Conservation (phyloP, 345 rosid species). For the Corchorus capsularis region DNA sequence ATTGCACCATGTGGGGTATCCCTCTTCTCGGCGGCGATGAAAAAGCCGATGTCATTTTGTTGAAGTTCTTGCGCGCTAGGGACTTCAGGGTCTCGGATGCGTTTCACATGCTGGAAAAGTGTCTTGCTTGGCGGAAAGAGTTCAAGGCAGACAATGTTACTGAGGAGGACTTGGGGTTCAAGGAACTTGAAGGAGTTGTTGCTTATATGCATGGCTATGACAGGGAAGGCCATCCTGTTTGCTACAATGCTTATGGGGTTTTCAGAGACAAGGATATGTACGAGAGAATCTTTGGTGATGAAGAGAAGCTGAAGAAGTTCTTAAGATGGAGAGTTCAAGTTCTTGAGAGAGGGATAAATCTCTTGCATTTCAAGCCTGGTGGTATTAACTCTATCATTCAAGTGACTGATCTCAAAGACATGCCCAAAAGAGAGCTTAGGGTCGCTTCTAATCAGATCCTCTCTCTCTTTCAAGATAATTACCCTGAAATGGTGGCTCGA, state of each 20-base stretch:
- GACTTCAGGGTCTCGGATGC: slow-evolving; percentile 77
- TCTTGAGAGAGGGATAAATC: slow-evolving; percentile 76
- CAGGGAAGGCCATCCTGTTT: slow-evolving; percentile 85
- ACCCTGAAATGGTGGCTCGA: slow-evolving; percentile 99
- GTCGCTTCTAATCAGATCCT: slow-evolving; percentile 89
- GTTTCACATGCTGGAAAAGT: slow-evolving; percentile 67
- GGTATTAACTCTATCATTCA: slow-evolving; percentile 92
- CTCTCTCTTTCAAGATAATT: slow-evolving; percentile 93
- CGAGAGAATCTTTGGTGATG: slow-evolving; percentile 86
- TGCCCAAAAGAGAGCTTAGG: slow-evolving; percentile 95
- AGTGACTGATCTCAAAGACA: slow-evolving; percentile 92
- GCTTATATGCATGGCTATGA: slow-evolving; percentile 93
- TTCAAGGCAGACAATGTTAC: slow-evolving; percentile 65
- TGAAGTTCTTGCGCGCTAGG: slow-evolving; percentile 87
- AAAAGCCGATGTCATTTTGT: slow-evolving; percentile 74
- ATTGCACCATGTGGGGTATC: slow-evolving; percentile 77
- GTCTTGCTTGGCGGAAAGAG: slow-evolving; percentile 79
- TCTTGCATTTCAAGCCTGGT: slow-evolving; percentile 88
- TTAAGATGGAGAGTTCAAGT: slow-evolving; percentile 95
- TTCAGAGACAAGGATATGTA: slow-evolving; percentile 81
- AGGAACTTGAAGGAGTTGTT: slow-evolving; percentile 83
- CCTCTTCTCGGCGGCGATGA: slow-evolving; percentile 62
- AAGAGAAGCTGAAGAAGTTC: slow-evolving; percentile 77
- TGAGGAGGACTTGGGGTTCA: slow-evolving; percentile 84
- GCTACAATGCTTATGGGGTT: slow-evolving; percentile 92